Evolutionary conservation across 75 land plant species (phyloP).

Genomic region (Cryptomeria japonica): DNA sequence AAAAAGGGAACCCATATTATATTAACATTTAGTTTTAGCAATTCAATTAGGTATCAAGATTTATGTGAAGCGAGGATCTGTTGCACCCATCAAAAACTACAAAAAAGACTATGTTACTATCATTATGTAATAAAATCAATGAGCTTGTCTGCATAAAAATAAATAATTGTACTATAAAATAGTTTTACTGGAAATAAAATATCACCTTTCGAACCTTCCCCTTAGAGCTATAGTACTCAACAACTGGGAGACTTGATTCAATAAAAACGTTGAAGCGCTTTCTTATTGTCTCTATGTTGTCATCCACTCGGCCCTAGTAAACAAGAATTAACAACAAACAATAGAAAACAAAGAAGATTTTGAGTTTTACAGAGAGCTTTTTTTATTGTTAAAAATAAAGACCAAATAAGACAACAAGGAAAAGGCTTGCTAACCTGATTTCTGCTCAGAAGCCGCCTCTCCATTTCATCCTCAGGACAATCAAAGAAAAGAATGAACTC

Average conservation of each 20-base stretch:
- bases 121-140: neutral
- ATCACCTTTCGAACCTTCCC: slow-evolving; percentile 80
- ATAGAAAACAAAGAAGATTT: neutral
- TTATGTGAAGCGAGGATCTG: neutral
- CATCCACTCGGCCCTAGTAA: slow-evolving; percentile 84
- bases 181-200: neutral
- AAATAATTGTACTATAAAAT: neutral
- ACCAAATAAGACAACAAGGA: neutral
- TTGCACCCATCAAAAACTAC: neutral
- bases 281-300: slow-evolving; percentile 86
- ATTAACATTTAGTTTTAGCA: neutral
- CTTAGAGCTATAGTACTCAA: slow-evolving; percentile 58
- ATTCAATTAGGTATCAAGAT: neutral
- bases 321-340: neutral
- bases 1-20: neutral
- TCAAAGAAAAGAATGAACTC: slow-evolving; percentile 79
- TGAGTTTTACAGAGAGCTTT: neutral
- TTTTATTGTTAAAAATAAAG: neutral
- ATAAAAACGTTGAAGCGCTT: slow-evolving; percentile 84
- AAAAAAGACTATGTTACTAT: neutral
- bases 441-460: slow-evolving; percentile 65
- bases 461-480: slow-evolving; percentile 89
- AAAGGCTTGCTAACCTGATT: slow-evolving; percentile 51
- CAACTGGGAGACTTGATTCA: slow-evolving; percentile 87
- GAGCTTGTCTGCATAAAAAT: neutral